These are phyloP conservation scores for Vicia sativa DNA, from an alignment of 306 rosid species.

Conservation along the genomic window DNA sequence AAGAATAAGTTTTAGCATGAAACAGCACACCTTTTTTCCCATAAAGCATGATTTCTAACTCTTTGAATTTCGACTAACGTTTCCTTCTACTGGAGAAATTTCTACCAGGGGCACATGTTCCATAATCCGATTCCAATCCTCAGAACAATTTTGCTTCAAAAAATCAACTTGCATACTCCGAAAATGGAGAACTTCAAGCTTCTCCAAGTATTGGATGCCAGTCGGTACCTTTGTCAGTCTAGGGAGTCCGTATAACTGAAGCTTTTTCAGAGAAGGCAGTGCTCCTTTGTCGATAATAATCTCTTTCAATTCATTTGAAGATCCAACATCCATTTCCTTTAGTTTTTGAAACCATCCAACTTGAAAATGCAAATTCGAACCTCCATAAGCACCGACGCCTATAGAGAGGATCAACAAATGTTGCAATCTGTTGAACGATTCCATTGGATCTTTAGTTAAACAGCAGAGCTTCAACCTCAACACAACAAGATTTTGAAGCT, in stretches of 20 bases:
- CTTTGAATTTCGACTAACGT: too few relatives aligned
- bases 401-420: neutral
- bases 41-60: too few relatives aligned
- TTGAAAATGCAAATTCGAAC: neutral
- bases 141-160: neutral
- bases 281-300: slow-evolving; percentile 6
- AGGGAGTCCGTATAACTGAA: neutral
- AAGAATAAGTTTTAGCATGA: too few relatives aligned
- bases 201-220: slow-evolving; percentile 1
- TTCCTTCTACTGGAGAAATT: neutral
- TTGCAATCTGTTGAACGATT: neutral
- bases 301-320: neutral
- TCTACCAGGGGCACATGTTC: neutral
- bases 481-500: neutral
- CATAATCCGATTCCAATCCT: neutral
- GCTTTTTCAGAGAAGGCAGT: neutral
- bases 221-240: neutral
- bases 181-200: neutral
- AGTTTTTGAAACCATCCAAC: slow-evolving; percentile 3
- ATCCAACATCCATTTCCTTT: neutral
- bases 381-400: neutral
- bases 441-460: neutral
- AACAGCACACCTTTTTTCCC: too few relatives aligned
- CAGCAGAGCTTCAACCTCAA: neutral
- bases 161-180: neutral